Base-by-base conservation (phyloP, 2,329 filamentous ascomycete genomes). In the Exophiala spinifera region DNA sequence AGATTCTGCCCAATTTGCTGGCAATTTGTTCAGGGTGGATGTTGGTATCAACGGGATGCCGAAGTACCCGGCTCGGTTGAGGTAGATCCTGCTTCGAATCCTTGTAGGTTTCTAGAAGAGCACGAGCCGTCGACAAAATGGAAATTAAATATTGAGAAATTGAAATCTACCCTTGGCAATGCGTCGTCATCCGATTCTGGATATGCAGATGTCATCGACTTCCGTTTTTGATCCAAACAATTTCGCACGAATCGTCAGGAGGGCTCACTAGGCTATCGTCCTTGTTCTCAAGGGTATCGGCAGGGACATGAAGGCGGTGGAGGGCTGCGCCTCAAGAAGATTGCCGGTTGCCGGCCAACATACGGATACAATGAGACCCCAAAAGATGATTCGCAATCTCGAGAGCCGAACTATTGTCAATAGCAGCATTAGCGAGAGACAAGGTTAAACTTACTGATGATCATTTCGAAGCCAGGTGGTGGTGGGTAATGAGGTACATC, bases 51-150 rank as follows among this genome's bases (percentile, higher is more conserved):
- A 75, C 61, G 74, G 90, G 0, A 64, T 84, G 66, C 75, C 78
- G 49, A 77, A 82, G 60, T 82, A 85, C 70, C 78, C 83, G 68
- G 89, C 88, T 70, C 84, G 79, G 72, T 71, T 84, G 53, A 28
- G 45, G 20, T 61, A 54, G 47, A 51, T 36, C 3, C 4, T 31
- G 28, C 36, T 15, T 39, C 11, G 14, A 23, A 17, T 28, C 23
- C 20, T 43, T 20, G 15, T 31, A 34, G 28, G 20, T 13, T 58
- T 58, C 56, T 52, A 55, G 56, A 58, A 55, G 20, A 37, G 23
- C 17, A 23, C 13, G 25, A 17, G 11, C n/a, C 8, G 13, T 31
- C 14, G 14, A 14, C 14, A 21, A 15, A 17, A 44, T 31, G n/a
- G 55, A 58, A 23, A 52, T 55, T 46, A 48, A 23, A 11, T 44